Evolutionary conservation across 306 rosid species (phyloP).

Genomic region (Datisca glomerata): DNA sequence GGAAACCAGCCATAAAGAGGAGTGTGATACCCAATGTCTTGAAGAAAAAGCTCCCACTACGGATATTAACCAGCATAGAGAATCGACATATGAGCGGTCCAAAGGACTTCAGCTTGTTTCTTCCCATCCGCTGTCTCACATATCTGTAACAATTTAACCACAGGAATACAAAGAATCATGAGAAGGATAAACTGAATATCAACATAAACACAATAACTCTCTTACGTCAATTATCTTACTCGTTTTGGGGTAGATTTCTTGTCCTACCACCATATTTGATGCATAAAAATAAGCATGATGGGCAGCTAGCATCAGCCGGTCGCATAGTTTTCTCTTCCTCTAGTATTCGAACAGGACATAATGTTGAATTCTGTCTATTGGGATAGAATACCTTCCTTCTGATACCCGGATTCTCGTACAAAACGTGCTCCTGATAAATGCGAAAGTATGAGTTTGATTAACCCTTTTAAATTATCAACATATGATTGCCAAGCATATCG

Average conservation of each 20-base stretch:
- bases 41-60: conserved; percentile 90
- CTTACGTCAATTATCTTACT: too few relatives aligned
- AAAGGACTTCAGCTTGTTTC: conserved; percentile 77
- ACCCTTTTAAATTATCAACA: conserved; percentile 1
- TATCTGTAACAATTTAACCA: too few relatives aligned
- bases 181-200: too few relatives aligned
- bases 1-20: conserved; percentile 90
- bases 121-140: conserved; percentile 76
- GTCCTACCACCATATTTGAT: conserved; percentile 95
- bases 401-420: conserved; percentile 65
- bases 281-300: conserved; percentile 80
- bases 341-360: conserved; percentile 72
- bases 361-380: conserved; percentile 34
- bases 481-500: too few relatives aligned
- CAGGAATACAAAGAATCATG: too few relatives aligned
- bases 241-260: conserved; percentile 84
- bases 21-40: conserved; percentile 83
- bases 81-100: conserved; percentile 43
- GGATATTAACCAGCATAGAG: conserved; percentile 51
- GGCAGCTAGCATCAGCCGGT: conserved; percentile 61
- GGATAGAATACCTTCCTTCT: conserved; percentile 59
- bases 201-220: too few relatives aligned
- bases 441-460: background rate
- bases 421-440: conserved; percentile 56
- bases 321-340: conserved; percentile 83